Evolutionary conservation across 805 yeast species (phyloP).

Genomic region (Peterozyma toletana): DNA sequence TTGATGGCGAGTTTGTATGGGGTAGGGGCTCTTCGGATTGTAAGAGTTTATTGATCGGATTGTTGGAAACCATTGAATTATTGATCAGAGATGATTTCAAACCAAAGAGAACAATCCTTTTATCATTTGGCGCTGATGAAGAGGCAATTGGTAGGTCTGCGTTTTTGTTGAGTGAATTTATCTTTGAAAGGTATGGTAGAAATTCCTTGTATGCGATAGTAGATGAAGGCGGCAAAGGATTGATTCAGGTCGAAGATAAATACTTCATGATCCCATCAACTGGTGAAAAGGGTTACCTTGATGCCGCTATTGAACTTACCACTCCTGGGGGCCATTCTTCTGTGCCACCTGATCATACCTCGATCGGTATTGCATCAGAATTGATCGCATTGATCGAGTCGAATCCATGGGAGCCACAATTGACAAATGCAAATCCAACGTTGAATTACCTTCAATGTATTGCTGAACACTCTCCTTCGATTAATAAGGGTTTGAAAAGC

Average conservation of each 20-base stretch:
- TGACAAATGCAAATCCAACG: slow-evolving; percentile 51
- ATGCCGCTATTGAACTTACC: slow-evolving; percentile 35
- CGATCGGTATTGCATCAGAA: slow-evolving; percentile 62
- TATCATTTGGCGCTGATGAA: slow-evolving; percentile 74
- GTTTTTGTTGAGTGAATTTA: slow-evolving; percentile 29
- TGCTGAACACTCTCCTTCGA: slow-evolving; percentile 37
- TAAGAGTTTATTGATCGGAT: slow-evolving; percentile 56
- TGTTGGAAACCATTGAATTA: slow-evolving; percentile 55
- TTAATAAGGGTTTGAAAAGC: slow-evolving; percentile 17
- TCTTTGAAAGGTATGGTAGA: slow-evolving; percentile 49
- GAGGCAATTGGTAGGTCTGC: slow-evolving; percentile 70
- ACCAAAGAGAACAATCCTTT: slow-evolving; percentile 56
- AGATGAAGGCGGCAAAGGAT: slow-evolving; percentile 60
- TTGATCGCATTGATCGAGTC: slow-evolving; percentile 46
- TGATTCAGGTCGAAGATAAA: slow-evolving; percentile 31
- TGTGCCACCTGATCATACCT: slow-evolving; percentile 72
- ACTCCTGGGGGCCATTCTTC: slow-evolving; percentile 81
- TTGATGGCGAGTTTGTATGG: slow-evolving; percentile 55
- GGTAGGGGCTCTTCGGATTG: slow-evolving; percentile 77
- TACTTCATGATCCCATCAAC: slow-evolving; percentile 48
- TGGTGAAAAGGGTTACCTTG: slow-evolving; percentile 52
- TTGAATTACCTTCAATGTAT: slow-evolving; percentile 49
- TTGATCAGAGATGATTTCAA: slow-evolving; percentile 41
- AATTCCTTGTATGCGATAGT: slow-evolving; percentile 50
- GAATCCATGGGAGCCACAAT: slow-evolving; percentile 39